phyloP scores from a whole-genome alignment of 1,139 yeast genomes.

The Wickerhamiella infanticola region DNA sequence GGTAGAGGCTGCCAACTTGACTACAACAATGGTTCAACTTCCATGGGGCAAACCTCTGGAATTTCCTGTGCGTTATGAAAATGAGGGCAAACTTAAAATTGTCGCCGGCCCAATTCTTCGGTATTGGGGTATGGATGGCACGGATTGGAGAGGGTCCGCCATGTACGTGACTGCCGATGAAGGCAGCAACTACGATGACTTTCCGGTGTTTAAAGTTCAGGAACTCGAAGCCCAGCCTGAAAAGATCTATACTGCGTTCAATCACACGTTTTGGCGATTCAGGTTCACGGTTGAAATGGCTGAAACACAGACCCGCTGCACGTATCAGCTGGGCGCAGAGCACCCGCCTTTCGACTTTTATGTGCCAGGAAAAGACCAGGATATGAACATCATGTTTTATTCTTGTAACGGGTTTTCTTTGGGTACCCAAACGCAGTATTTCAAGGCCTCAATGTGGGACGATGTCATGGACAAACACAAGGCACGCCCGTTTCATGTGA shows the following conservation, averaged over 20 bases:
- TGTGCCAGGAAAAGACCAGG: constrained; percentile 40
- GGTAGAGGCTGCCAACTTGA: neutral
- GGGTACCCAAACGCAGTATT: constrained; percentile 48
- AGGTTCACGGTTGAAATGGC: constrained; percentile 31
- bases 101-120: constrained; percentile 66
- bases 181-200: constrained; percentile 24
- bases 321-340: constrained; percentile 39
- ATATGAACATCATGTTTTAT: constrained; percentile 67
- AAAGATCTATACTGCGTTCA: constrained; percentile 32
- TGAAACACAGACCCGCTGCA: constrained; percentile 35
- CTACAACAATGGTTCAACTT: neutral
- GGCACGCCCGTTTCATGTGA: constrained; percentile 61
- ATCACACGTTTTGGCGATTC: constrained; percentile 49
- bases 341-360: constrained; percentile 34
- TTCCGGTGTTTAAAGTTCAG: constrained; percentile 23
- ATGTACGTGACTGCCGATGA: constrained; percentile 41
- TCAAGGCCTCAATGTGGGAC: constrained; percentile 67
- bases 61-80: constrained; percentile 16
- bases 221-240: neutral
- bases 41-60: constrained; percentile 6
- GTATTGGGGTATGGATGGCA: constrained; percentile 44
- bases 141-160: constrained; percentile 50
- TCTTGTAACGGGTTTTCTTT: constrained; percentile 92
- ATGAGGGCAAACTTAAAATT: constrained; percentile 10
- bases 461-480: constrained; percentile 63